Evolutionary conservation across 2,329 filamentous ascomycete genomes (phyloP).

Genomic region (Colletotrichum cordylinicola): DNA sequence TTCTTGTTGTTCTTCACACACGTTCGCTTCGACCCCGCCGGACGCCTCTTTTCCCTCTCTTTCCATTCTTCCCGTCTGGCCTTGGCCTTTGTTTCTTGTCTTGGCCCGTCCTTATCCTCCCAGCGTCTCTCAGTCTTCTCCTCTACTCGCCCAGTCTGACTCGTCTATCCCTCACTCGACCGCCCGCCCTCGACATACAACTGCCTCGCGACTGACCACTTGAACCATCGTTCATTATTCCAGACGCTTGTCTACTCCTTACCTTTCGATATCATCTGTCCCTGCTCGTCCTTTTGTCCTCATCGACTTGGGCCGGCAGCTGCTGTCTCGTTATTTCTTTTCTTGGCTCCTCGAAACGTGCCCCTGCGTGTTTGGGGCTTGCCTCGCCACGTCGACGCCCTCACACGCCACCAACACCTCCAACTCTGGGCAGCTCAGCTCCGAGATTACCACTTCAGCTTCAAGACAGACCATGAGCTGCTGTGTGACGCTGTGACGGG

Average conservation of each 20-base stretch:
- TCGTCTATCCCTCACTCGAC: background rate
- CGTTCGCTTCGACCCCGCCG: background rate
- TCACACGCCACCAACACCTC: background rate
- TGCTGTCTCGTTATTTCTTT: background rate
- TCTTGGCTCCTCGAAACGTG: background rate
- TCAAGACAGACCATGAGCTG: constrained; percentile 10
- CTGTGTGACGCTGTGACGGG: constrained; percentile 9
- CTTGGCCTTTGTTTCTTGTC: background rate
- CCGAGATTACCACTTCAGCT: background rate
- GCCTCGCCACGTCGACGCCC: background rate
- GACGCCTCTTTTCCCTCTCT: background rate
- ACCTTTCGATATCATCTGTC: background rate
- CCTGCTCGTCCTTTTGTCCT: background rate
- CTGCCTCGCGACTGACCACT: background rate
- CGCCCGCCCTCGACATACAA: background rate
- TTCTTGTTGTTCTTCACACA: background rate
- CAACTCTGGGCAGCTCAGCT: background rate
- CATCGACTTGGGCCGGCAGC: background rate
- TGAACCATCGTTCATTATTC: background rate
- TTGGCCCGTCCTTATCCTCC: background rate
- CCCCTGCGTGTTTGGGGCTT: background rate
- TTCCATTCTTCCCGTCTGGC: background rate
- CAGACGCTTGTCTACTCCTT: background rate
- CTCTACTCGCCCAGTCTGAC: background rate
- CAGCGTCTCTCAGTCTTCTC: background rate